A percentile compares a stretch with the other conserved stretches of the same genome.
These are phyloP conservation scores for Exophiala alcalophila DNA, from an alignment of 2,329 filamentous ascomycete genomes.

Conservation along the genomic window DNA sequence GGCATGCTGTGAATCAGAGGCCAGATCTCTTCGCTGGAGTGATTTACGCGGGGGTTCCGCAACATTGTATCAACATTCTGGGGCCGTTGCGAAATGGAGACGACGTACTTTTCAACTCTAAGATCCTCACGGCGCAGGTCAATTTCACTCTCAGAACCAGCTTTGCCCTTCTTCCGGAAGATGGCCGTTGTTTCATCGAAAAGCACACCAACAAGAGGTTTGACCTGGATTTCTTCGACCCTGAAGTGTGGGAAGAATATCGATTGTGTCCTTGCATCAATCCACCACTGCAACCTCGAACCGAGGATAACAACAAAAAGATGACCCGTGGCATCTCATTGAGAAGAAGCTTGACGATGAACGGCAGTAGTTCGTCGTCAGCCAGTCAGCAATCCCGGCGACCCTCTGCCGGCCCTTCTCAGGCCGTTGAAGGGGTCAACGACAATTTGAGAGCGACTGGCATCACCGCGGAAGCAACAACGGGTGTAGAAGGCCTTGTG, in stretches of 20 bases:
- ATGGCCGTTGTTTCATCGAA: constrained; percentile 84
- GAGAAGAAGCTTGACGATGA: too few species aligned
- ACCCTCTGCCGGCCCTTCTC: constrained; percentile 10
- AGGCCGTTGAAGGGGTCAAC: constrained; percentile 3
- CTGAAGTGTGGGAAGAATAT: constrained; percentile 74
- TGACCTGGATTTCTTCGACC: constrained; percentile 77
- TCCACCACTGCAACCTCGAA: constrained; percentile 56
- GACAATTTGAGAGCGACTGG: constrained; percentile 35
- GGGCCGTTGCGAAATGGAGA: constrained; percentile 90
- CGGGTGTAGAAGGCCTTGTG: constrained; percentile 19
- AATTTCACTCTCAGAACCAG: constrained; percentile 89
- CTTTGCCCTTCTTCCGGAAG: constrained; percentile 79
- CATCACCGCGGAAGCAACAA: constrained; percentile 30
- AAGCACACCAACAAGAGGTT: constrained; percentile 76
- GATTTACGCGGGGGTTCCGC: constrained; percentile 78
- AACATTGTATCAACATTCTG: constrained; percentile 85
- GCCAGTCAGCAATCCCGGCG: constrained; percentile 20
- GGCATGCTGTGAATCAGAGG: constrained; percentile 79
- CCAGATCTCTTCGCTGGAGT: constrained; percentile 85
- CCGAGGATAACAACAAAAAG: constrained; percentile 35
- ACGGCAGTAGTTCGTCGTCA: constrained; percentile 47
- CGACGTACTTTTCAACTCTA: constrained; percentile 82
- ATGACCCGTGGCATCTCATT: constrained; percentile 47
- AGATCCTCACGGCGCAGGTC: constrained; percentile 85
- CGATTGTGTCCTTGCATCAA: constrained; percentile 73